Base-by-base conservation (phyloP, 139 green algal genomes). In the Trebouxia sp. region DNA sequence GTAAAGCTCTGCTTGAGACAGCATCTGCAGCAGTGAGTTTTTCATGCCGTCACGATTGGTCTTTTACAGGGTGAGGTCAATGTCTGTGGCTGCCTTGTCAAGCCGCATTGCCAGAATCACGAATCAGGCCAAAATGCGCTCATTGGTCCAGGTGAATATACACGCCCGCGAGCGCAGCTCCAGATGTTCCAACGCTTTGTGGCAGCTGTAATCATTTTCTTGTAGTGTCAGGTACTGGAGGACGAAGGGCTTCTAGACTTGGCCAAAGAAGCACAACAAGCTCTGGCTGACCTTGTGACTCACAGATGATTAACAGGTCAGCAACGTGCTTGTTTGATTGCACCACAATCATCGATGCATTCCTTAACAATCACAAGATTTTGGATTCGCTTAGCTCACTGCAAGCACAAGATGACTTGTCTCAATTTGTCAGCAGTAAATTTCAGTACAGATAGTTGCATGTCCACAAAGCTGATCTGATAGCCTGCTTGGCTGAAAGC, bases 41-140 rank as follows among this genome's bases (percentile, higher is more conserved):
- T 30, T 65, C 1, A 24, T 35, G 55, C 55, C 17, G n/a, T 6
- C 22, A 24, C 26, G 24, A 20, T 35, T 65, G 6, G 7, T 8
- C 8, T 35, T 5, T 32, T 6, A 35, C 62, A 72, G 62, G 43
- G 62, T 72, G 12, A 72, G 62, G 37, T 72, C 37, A 4, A 72
- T 72, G 62, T 72, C 62, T 30, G 0, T 35, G 11, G 26, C 30
- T 42, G 32, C 62, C 62, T 37, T 72, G 12, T 12, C 20, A 6
- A 43, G 12, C 14, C 62, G 62, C 15, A 72, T 72, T 15, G 20
- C 9, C 15, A 72, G 28, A 17, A 72, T 72, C 7, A 28, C 32
- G 37, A 72, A 72, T 22, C n/a, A 26, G 37, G 62, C 62, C 4
- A 72, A 72, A n/a, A 72, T 72, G 62, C 32, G 43, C 15, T 72